phyloP scores from a whole-genome alignment of 2,329 filamentous ascomycete species.

The Sporothrix variecibatus region DNA sequence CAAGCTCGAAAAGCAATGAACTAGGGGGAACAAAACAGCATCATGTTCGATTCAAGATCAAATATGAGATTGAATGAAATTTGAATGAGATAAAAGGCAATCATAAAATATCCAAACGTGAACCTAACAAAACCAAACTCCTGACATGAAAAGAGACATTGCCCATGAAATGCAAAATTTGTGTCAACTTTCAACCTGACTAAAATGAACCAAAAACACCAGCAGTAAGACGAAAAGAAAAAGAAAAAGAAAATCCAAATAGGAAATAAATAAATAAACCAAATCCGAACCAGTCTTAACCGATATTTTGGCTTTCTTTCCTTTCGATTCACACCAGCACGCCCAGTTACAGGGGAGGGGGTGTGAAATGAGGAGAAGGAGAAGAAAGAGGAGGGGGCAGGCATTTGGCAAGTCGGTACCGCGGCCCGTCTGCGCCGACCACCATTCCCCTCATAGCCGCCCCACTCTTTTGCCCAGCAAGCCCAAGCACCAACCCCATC shows the following conservation, averaged over 20 bases:
- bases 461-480: not conserved
- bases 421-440: conserved; percentile 6
- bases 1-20: too few species aligned
- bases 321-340: not conserved
- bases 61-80: not conserved
- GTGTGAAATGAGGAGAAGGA: not conserved
- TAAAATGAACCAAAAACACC: not conserved
- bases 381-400: not conserved
- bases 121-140: not conserved
- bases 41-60: not conserved
- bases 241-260: not conserved
- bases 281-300: not conserved
- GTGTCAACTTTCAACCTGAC: not conserved
- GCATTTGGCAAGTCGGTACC: not conserved
- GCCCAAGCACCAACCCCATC: not conserved
- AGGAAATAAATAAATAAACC: conserved; percentile 2
- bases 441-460: not conserved
- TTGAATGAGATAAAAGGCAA: not conserved
- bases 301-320: not conserved
- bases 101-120: not conserved
- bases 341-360: not conserved
- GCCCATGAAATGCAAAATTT: not conserved
- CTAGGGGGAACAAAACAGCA: too few species aligned
- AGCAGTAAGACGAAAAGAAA: not conserved
- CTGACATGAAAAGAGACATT: not conserved